phyloP scores from a whole-genome alignment of 139 green algal genomes.

The Chlorokybus atmophyticus region DNA sequence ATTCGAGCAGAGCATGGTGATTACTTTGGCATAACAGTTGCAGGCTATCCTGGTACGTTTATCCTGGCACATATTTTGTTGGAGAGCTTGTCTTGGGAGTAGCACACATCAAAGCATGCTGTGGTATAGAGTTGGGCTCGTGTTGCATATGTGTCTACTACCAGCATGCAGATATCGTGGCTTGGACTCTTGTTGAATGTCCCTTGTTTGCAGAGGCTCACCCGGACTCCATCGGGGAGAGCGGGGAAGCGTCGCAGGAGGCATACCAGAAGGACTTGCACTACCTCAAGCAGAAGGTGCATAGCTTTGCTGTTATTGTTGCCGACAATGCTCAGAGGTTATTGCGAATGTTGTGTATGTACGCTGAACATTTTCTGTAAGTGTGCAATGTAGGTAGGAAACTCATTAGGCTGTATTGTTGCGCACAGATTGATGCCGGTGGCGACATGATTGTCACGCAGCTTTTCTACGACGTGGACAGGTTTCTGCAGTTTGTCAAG shows the following conservation, averaged over 20 bases:
- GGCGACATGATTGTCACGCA: constrained; percentile 83
- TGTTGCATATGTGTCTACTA: too few relatives aligned
- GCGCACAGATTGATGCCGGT: constrained; percentile 62
- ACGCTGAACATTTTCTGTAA: too few relatives aligned
- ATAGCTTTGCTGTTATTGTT: too few relatives aligned
- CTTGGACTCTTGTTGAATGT: too few relatives aligned
- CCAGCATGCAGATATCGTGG: too few relatives aligned
- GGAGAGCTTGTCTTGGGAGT: too few relatives aligned
- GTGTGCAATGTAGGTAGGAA: too few relatives aligned
- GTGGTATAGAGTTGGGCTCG: too few relatives aligned
- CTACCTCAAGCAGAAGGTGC: constrained; percentile 87
- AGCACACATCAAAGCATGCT: too few relatives aligned
- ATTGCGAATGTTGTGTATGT: background rate
- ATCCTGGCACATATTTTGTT: too few relatives aligned
- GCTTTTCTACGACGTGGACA: constrained; percentile 87
- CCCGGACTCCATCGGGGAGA: constrained; percentile 78
- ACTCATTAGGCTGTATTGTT: too few relatives aligned
- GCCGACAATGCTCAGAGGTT: constrained; percentile 24
- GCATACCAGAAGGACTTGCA: constrained; percentile 73
- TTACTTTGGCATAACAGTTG: constrained; percentile 86
- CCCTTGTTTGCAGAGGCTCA: constrained; percentile 86
- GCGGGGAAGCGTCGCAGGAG: constrained; percentile 52
- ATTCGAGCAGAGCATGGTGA: constrained; percentile 78
- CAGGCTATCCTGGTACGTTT: constrained; percentile 74
- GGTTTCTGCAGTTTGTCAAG: constrained; percentile 67